Percentiles rank a stretch among this genome's conserved stretches.
phyloP scores from a whole-genome alignment of 1,139 yeast genomes.

The Kluyveromyces marxianus region DNA sequence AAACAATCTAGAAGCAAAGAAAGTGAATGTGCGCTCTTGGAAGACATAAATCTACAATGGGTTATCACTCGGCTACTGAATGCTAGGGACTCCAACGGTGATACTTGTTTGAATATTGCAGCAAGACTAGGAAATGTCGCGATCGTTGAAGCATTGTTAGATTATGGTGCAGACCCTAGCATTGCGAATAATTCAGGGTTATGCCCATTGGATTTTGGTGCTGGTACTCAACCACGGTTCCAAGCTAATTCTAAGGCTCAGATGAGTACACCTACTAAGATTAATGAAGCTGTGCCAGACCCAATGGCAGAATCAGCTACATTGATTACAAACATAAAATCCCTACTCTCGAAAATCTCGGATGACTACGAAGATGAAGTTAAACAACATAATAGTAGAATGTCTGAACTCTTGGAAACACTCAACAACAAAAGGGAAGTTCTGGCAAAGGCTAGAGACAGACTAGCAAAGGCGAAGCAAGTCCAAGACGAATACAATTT shows the following conservation, averaged over 20 bases:
- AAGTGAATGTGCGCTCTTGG: not conserved
- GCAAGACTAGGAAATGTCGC: constrained; percentile 80
- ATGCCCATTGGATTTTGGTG: constrained; percentile 79
- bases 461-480: constrained; percentile 23
- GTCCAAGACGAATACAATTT: constrained; percentile 24
- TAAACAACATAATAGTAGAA: constrained; percentile 21
- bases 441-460: constrained; percentile 23
- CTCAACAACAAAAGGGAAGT: constrained; percentile 20
- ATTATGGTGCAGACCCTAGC: constrained; percentile 77
- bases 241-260: not conserved
- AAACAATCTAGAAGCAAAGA: constrained; percentile 19
- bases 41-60: constrained; percentile 42
- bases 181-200: constrained; percentile 79
- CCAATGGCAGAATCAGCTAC: constrained; percentile 21
- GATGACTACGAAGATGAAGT: constrained; percentile 27
- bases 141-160: constrained; percentile 71
- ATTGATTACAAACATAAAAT: constrained; percentile 22
- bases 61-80: constrained; percentile 64
- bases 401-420: constrained; percentile 20
- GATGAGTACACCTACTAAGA: not conserved
- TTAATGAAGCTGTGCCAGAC: not conserved
- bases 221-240: constrained; percentile 12
- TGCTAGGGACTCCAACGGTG: constrained; percentile 77
- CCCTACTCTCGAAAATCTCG: constrained; percentile 21
- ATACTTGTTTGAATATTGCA: constrained; percentile 83